Evolutionary conservation across 352 stramenopile genomes (phyloP).

Genomic region (Globisporangium canariense): DNA sequence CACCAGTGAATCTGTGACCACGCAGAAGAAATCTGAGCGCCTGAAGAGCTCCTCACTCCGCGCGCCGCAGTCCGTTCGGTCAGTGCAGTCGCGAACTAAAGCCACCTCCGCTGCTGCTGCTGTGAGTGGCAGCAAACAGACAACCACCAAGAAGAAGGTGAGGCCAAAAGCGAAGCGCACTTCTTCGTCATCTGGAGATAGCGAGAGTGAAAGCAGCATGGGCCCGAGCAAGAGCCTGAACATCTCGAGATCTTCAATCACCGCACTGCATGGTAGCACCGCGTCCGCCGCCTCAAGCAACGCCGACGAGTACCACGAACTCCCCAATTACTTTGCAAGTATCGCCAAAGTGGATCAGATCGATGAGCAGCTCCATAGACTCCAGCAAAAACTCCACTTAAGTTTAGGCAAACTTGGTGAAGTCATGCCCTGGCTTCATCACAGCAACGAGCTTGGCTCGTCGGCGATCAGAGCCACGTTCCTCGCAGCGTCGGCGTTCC

Average conservation of each 20-base stretch:
- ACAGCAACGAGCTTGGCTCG: not conserved
- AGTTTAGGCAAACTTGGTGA: slow-evolving; percentile 20
- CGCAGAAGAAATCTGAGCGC: not conserved
- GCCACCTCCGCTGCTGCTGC: not conserved
- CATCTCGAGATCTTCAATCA: not conserved
- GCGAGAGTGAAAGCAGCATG: not conserved
- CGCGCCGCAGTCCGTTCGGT: not conserved
- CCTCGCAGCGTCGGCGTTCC: slow-evolving; percentile 34
- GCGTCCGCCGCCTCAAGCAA: not conserved
- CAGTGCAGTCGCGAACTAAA: slow-evolving; percentile 9
- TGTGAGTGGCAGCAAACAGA: not conserved
- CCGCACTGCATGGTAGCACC: not conserved
- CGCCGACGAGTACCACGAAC: not conserved
- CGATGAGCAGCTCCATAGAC: not conserved
- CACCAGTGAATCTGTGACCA: not conserved
- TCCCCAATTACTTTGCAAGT: not conserved
- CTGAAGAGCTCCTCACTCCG: not conserved
- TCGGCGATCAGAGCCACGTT: slow-evolving; percentile 35
- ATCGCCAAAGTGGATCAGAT: not conserved
- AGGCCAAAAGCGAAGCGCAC: slow-evolving; percentile 1
- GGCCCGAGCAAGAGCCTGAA: not conserved
- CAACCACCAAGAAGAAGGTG: not conserved
- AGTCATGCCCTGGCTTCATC: slow-evolving; percentile 21
- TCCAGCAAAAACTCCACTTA: slow-evolving; percentile 6
- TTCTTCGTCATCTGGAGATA: not conserved